These are phyloP conservation scores for Zangia roseola DNA, from an alignment of 768 basidiomycete species.

Conservation along the genomic window DNA sequence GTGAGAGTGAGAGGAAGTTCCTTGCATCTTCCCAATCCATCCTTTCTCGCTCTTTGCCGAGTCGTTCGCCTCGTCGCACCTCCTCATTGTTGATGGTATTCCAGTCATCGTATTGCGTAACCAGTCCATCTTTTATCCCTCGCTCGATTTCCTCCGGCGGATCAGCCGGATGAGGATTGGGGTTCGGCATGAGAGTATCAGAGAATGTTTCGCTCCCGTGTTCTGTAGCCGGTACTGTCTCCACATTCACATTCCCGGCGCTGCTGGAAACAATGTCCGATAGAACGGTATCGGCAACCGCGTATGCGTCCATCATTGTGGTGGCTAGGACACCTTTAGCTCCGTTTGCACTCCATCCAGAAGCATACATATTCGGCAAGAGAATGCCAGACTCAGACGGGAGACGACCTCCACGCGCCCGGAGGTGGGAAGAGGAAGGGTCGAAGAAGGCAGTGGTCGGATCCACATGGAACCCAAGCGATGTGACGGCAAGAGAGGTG, in stretches of 20 bases:
- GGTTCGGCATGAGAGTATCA: constrained; percentile 32
- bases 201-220: neutral
- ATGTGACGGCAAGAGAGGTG: constrained; percentile 83
- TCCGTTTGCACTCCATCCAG: constrained; percentile 92
- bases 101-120: constrained; percentile 76
- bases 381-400: constrained; percentile 37
- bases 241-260: constrained; percentile 17
- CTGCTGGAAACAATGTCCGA: constrained; percentile 44
- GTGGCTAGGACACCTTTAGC: constrained; percentile 89
- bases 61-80: constrained; percentile 48
- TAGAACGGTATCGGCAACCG: constrained; percentile 69
- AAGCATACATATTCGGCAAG: constrained; percentile 74
- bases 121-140: constrained; percentile 39
- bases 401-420: constrained; percentile 52
- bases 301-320: constrained; percentile 92
- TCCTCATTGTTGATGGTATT: constrained; percentile 72
- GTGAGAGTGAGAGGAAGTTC: constrained; percentile 25
- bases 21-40: constrained; percentile 66
- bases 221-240: constrained; percentile 6
- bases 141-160: constrained; percentile 48
- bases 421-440: constrained; percentile 51
- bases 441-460: constrained; percentile 61
- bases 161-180: constrained; percentile 40
- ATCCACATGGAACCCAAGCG: constrained; percentile 82
- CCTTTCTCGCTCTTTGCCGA: constrained; percentile 74